A percentile compares a stretch with the other conserved stretches of the same genome.
Evolutionary conservation across 441 rosid species (phyloP).

Genomic region (Populus tomentosa): DNA sequence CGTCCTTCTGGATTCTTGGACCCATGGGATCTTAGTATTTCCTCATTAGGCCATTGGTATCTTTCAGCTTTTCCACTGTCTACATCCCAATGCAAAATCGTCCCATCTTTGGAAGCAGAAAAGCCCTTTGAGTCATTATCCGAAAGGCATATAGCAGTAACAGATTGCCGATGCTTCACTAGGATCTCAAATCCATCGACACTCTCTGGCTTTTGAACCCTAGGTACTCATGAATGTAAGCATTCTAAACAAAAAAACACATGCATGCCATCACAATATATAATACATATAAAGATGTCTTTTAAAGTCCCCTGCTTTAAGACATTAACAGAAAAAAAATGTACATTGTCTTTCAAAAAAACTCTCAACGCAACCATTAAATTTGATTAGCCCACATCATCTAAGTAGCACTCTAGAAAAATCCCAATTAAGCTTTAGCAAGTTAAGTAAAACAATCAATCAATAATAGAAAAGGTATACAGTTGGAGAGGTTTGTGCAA

Average conservation of each 20-base stretch:
- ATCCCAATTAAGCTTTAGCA: background rate
- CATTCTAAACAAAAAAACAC: conserved; percentile 3
- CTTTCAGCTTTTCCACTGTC: conserved; percentile 59
- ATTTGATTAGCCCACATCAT: background rate
- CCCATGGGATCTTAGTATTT: conserved; percentile 67
- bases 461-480: background rate
- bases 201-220: conserved; percentile 65
- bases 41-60: conserved; percentile 80
- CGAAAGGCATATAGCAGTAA: conserved; percentile 73
- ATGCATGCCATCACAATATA: background rate
- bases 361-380: background rate
- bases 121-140: conserved; percentile 82
- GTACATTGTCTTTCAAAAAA: background rate
- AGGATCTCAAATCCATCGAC: conserved; percentile 41
- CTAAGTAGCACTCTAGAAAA: background rate
- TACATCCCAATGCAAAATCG: conserved; percentile 83
- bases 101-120: conserved; percentile 93
- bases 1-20: conserved; percentile 65
- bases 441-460: background rate
- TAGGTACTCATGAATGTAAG: conserved; percentile 28
- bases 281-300: background rate
- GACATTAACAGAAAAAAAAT: background rate
- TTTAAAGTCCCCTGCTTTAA: background rate
- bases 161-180: conserved; percentile 79
- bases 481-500: background rate